Conservation (phyloP, 345 rosid species). For the Rhizophora mangle region DNA sequence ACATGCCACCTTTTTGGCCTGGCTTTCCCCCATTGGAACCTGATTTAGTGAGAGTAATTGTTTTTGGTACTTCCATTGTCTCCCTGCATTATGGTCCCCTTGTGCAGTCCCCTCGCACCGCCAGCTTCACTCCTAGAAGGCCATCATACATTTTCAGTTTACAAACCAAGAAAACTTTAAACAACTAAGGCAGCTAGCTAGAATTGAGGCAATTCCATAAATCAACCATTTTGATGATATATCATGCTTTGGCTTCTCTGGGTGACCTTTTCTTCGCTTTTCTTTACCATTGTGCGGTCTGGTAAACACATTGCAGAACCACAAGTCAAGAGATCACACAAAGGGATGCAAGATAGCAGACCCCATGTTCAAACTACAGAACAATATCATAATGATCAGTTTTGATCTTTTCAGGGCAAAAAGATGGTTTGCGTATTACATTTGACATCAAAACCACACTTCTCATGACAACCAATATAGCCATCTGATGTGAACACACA, state of each 20-base stretch:
- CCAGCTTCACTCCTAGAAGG: slow-evolving; percentile 21
- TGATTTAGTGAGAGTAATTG: not conserved
- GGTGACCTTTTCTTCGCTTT: slow-evolving; percentile 19
- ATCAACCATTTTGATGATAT: slow-evolving; percentile 33
- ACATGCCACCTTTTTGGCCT: no score
- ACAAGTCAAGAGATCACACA: slow-evolving; percentile 7
- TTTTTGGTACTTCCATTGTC: no score
- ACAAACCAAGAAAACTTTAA: not conserved
- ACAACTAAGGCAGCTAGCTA: not conserved
- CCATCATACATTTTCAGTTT: slow-evolving; percentile 5
- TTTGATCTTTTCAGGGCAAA: not conserved
- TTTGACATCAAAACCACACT: no score
- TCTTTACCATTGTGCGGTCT: slow-evolving; percentile 33
- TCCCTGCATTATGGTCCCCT: no score
- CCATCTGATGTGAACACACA: no score
- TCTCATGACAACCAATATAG: no score
- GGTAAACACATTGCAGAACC: slow-evolving; percentile 18
- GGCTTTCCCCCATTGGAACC: slow-evolving; percentile 8
- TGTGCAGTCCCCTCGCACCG: not conserved
- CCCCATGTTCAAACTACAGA: not conserved
- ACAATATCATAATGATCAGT: not conserved
- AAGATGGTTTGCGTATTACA: not conserved
- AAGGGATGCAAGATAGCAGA: not conserved
- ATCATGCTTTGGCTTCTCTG: slow-evolving; percentile 18
- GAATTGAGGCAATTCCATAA: not conserved